Evolutionary conservation across 306 rosid genomes (phyloP).

Genomic region (Casuarina equisetifolia): DNA sequence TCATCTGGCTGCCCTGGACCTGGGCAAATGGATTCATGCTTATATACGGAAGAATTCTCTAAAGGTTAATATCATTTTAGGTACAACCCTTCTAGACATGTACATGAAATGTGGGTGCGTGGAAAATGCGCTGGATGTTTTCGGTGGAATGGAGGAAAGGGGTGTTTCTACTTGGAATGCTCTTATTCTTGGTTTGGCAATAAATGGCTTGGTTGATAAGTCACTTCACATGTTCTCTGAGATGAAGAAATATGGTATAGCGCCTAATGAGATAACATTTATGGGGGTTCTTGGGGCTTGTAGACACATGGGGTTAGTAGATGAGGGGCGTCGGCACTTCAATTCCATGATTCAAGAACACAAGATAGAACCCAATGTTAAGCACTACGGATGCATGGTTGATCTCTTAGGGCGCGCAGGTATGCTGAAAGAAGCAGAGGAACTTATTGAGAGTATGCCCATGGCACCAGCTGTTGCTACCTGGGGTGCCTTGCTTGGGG

Average conservation of each 20-base stretch:
- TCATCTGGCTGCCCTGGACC: slow-evolving; percentile 64
- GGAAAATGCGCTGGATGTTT: slow-evolving; percentile 61
- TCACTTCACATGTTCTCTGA: slow-evolving; percentile 58
- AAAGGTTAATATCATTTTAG: slow-evolving; percentile 33
- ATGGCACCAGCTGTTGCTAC: slow-evolving; percentile 72
- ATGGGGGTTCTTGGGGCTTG: slow-evolving; percentile 85
- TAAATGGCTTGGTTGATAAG: slow-evolving; percentile 65
- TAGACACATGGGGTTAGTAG: slow-evolving; percentile 82
- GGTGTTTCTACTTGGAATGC: slow-evolving; percentile 87
- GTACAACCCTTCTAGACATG: slow-evolving; percentile 49
- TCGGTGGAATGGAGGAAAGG: slow-evolving; percentile 52
- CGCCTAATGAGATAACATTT: slow-evolving; percentile 84
- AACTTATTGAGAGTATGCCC: slow-evolving; percentile 69
- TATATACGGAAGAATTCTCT: slow-evolving; percentile 53
- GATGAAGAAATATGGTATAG: slow-evolving; percentile 46
- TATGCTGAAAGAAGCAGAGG: slow-evolving; percentile 78
- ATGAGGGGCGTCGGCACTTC: slow-evolving; percentile 68
- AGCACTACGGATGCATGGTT: slow-evolving; percentile 86
- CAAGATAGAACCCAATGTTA: slow-evolving; percentile 66
- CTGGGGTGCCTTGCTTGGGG: slow-evolving; percentile 91
- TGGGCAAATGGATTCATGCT: slow-evolving; percentile 78
- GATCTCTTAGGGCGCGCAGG: slow-evolving; percentile 91
- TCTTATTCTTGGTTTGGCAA: slow-evolving; percentile 73
- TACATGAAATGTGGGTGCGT: slow-evolving; percentile 83
- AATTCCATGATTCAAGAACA: slow-evolving; percentile 59